These are phyloP conservation scores for Phalaenopsis equestris DNA, from an alignment of 106 monocot species.

Conservation along the genomic window DNA sequence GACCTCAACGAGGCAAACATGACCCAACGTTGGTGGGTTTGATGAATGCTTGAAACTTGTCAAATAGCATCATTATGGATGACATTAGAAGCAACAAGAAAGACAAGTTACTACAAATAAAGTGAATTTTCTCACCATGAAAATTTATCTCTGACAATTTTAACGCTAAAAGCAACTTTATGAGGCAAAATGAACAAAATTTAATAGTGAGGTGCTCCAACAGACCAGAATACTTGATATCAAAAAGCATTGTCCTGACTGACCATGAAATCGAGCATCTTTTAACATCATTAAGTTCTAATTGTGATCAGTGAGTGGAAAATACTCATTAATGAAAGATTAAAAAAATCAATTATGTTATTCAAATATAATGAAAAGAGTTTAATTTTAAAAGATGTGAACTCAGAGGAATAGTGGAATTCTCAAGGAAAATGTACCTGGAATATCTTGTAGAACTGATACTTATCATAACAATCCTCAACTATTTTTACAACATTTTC, in stretches of 20 bases:
- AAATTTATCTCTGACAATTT: neutral
- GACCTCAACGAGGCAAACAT: neutral
- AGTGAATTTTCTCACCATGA: neutral
- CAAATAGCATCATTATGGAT: too few species aligned
- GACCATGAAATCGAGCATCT: neutral
- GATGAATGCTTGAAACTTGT: too few species aligned
- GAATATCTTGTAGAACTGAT: conserved; percentile 95
- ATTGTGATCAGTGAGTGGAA: neutral
- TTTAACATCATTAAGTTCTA: neutral
- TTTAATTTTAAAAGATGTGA: neutral
- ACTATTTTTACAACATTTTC: conserved; percentile 66
- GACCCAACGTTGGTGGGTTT: too few species aligned
- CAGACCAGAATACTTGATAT: neutral
- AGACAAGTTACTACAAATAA: too few species aligned
- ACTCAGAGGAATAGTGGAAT: neutral
- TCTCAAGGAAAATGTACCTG: conserved; percentile 45
- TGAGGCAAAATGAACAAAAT: neutral
- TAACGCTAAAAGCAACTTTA: neutral
- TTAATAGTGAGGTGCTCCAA: too few species aligned
- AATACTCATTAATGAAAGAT: neutral
- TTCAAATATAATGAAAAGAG: neutral
- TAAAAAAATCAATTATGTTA: neutral
- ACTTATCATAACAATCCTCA: conserved; percentile 72
- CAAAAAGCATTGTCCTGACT: neutral
- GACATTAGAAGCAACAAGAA: too few species aligned